Conservation (phyloP, 1,139 yeast species). For the Nakaseomyces kungkrabaensis region DNA sequence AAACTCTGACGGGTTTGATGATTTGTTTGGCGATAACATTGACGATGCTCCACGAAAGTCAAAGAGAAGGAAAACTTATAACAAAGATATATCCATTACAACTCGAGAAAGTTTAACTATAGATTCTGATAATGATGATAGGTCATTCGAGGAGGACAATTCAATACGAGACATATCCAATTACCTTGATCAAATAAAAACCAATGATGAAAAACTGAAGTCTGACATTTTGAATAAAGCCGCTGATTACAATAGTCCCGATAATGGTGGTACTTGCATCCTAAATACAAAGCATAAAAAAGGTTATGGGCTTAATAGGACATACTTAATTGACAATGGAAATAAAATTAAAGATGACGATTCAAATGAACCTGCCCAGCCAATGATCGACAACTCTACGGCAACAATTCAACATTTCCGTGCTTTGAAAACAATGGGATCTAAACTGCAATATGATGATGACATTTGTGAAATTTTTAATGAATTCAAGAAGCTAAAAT, state of each 20-base stretch:
- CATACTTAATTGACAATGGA: not conserved
- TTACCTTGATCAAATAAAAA: not conserved
- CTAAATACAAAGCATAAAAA: not conserved
- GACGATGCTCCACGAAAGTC: not conserved
- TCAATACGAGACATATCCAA: not conserved
- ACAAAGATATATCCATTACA: not conserved
- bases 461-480: not conserved
- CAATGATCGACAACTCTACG: not conserved
- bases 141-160: not conserved
- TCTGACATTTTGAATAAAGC: not conserved
- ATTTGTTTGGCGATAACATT: not conserved
- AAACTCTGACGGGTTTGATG: not conserved
- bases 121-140: not conserved
- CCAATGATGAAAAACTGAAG: not conserved
- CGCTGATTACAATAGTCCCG: not conserved
- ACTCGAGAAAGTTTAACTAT: not conserved
- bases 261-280: not conserved
- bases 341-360: not conserved
- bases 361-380: not conserved
- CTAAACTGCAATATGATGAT: not conserved
- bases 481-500: not conserved
- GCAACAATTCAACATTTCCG: not conserved
- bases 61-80: slow-evolving; percentile 1
- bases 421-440: not conserved
- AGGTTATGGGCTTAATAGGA: not conserved